A percentile compares a stretch with the other conserved stretches of the same genome.
phyloP scores from a whole-genome alignment of 495 filamentous ascomycete species.

The Aspergillus ellipticus region DNA sequence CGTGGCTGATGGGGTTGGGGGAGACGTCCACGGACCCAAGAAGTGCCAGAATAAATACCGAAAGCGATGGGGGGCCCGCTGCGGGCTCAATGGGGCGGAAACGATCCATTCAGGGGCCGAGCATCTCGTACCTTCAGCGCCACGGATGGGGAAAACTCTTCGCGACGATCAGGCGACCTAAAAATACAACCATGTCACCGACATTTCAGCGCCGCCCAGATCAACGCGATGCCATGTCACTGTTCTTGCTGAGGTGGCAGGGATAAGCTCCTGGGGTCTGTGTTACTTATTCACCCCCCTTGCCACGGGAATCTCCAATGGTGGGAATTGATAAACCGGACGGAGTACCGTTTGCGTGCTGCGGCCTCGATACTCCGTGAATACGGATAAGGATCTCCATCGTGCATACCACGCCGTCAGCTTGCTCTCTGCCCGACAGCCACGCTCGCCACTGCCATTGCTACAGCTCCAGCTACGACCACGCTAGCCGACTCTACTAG shows the following conservation, averaged over 20 bases:
- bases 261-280: neutral
- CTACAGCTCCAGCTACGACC: neutral
- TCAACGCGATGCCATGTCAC: neutral
- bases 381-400: no score
- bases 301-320: no score
- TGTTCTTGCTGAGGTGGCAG: neutral
- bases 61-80: neutral
- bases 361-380: no score
- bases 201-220: neutral
- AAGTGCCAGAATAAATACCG: constrained; percentile 1
- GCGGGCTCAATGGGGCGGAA: neutral
- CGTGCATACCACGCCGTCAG: neutral
- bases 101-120: constrained; percentile 1
- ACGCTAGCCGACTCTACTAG: neutral
- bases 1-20: neutral
- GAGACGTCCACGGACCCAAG: neutral
- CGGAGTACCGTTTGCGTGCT: no score
- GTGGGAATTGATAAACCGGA: no score
- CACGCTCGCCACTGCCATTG: neutral
- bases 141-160: neutral
- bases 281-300: no score
- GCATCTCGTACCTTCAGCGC: neutral
- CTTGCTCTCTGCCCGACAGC: neutral
- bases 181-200: neutral
- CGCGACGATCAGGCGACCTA: constrained; percentile 6